These are phyloP conservation scores for Coleophoma cylindrospora DNA, from an alignment of 2,329 filamentous ascomycete genomes.

Conservation along the genomic window DNA sequence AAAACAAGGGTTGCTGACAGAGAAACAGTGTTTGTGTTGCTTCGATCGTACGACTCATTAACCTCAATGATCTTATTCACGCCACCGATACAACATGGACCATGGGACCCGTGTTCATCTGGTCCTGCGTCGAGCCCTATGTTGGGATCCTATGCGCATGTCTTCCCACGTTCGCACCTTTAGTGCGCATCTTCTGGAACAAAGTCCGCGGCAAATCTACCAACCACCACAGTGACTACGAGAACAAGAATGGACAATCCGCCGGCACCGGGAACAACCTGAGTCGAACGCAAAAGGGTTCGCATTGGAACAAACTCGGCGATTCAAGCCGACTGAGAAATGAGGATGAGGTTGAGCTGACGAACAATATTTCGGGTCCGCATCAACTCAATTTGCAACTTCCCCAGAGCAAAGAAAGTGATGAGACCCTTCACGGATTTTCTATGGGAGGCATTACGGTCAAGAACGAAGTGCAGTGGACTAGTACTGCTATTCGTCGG, in stretches of 20 bases:
- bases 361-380: constrained; percentile 3
- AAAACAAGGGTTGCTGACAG: background rate
- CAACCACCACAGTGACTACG: background rate
- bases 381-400: background rate
- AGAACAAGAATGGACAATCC: background rate
- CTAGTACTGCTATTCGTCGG: background rate
- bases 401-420: background rate
- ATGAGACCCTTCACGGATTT: background rate
- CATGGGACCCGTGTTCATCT: constrained; percentile 24
- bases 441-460: background rate
- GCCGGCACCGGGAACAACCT: background rate
- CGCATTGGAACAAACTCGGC: constrained; percentile 2
- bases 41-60: constrained; percentile 23
- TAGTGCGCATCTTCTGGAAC: constrained; percentile 21
- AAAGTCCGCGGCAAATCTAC: background rate
- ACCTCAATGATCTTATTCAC: constrained; percentile 18
- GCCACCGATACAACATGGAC: constrained; percentile 23
- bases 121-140: constrained; percentile 29
- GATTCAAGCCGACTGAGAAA: background rate
- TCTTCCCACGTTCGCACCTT: constrained; percentile 27
- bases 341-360: constrained; percentile 7
- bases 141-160: constrained; percentile 32
- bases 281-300: background rate
- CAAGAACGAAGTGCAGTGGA: background rate
- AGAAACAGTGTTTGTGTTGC: constrained; percentile 23